Evolutionary conservation across 176 grass and related monocot genomes (phyloP).

Genomic region (Pharus latifolius): DNA sequence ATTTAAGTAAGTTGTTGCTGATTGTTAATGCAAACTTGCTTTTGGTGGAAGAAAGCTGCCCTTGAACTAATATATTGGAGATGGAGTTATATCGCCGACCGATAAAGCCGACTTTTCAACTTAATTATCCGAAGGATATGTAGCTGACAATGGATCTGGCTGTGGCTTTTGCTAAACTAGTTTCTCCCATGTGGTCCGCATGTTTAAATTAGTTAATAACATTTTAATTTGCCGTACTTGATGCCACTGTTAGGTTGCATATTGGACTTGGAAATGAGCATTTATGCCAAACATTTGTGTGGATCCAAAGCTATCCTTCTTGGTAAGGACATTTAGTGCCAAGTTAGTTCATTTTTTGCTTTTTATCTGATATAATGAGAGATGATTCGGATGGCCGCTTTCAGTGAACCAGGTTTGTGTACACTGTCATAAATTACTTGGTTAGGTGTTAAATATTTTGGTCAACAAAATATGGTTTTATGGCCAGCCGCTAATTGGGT

Average conservation of each 20-base stretch:
- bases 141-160: not conserved
- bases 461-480: not conserved
- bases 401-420: not conserved
- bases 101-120: not conserved
- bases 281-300: not conserved
- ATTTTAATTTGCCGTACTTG: too few species aligned
- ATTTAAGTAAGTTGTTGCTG: slow-evolving; percentile 7
- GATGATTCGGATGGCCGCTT: slow-evolving; percentile 13
- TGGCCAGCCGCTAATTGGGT: not conserved
- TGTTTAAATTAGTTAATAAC: not conserved
- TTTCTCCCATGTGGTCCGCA: not conserved
- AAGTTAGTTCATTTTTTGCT: not conserved
- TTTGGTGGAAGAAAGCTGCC: slow-evolving; percentile 31
- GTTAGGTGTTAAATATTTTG: not conserved
- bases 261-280: not conserved
- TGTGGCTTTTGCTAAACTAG: not conserved
- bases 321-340: not conserved
- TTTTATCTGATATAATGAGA: not conserved
- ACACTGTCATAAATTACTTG: not conserved
- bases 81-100: not conserved
- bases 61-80: slow-evolving; percentile 27
- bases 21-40: slow-evolving; percentile 3
- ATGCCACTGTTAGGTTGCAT: too few species aligned
- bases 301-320: not conserved
- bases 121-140: not conserved